phyloP scores from a whole-genome alignment of 176 grass and related monocot genomes.

The Lolium rigidum region DNA sequence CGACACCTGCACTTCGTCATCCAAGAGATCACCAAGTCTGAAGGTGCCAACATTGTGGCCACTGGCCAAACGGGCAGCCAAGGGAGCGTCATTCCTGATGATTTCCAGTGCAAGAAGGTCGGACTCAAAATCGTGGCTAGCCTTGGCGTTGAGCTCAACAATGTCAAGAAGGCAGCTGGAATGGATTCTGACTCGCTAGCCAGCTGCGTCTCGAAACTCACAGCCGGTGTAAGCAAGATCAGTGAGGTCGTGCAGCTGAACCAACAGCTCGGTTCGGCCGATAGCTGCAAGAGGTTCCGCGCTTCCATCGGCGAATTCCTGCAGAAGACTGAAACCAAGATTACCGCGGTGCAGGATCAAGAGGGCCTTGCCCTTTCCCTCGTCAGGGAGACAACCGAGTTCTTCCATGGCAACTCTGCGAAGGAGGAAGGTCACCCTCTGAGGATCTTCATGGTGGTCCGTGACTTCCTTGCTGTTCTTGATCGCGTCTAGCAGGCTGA shows the following conservation, averaged over 20 bases:
- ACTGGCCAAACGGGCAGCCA: background rate
- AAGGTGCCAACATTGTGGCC: conserved; percentile 65
- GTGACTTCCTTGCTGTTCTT: conserved; percentile 73
- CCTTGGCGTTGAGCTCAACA: conserved; percentile 73
- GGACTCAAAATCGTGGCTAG: conserved; percentile 65
- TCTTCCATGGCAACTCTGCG: conserved; percentile 76
- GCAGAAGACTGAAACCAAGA: conserved; percentile 71
- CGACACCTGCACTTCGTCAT: conserved; percentile 93
- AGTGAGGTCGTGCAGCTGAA: conserved; percentile 69
- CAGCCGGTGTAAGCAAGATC: conserved; percentile 63
- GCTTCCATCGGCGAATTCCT: conserved; percentile 70
- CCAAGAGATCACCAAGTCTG: conserved; percentile 79
- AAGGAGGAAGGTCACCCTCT: conserved; percentile 83
- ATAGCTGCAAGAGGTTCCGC: conserved; percentile 50
- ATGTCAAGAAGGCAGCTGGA: conserved; percentile 80
- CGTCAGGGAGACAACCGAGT: conserved; percentile 82
- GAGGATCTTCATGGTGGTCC: conserved; percentile 89
- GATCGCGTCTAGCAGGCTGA: conserved; percentile 71
- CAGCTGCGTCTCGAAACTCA: conserved; percentile 68
- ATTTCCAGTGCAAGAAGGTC: conserved; percentile 69
- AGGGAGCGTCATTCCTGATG: conserved; percentile 34
- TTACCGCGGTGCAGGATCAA: conserved; percentile 66
- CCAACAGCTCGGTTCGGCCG: conserved; percentile 45
- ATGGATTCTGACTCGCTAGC: conserved; percentile 79
- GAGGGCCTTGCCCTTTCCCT: conserved; percentile 72